These are phyloP conservation scores for Waitea zeae DNA, from an alignment of 1,284 basidiomycete species.

Conservation along the genomic window DNA sequence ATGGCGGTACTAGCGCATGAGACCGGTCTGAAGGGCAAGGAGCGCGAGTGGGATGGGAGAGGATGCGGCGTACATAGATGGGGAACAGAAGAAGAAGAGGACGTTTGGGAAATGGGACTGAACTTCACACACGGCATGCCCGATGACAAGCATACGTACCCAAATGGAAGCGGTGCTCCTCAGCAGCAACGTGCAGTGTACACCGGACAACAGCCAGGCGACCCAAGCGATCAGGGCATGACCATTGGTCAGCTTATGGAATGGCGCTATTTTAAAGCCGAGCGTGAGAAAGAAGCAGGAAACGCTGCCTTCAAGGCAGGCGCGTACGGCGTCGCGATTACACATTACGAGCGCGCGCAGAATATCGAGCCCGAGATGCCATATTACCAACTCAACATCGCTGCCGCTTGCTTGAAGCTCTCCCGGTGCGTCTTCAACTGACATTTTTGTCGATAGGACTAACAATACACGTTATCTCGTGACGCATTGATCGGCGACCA, in stretches of 20 bases:
- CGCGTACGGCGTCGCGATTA: slow-evolving; percentile 32
- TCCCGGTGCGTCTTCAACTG: slow-evolving; percentile 31
- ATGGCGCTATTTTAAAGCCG: slow-evolving; percentile 46
- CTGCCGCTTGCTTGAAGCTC: slow-evolving; percentile 49
- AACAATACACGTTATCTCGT: slow-evolving; percentile 9
- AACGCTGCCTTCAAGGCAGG: slow-evolving; percentile 45
- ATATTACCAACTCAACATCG: slow-evolving; percentile 54
- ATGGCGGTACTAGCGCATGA: too few species aligned
- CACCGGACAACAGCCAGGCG: slow-evolving; percentile 37
- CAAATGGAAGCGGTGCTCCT: too few species aligned
- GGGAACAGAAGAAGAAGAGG: too few species aligned
- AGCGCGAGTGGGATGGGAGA: too few species aligned
- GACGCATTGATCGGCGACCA: too few species aligned
- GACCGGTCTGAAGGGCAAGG: too few species aligned
- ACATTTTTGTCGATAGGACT: slow-evolving; percentile 4
- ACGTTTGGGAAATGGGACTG: too few species aligned
- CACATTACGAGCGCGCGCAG: slow-evolving; percentile 37
- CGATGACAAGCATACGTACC: too few species aligned
- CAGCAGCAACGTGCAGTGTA: slow-evolving; percentile 33
- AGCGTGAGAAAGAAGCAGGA: slow-evolving; percentile 52
- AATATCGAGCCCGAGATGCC: slow-evolving; percentile 50
- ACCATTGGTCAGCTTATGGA: slow-evolving; percentile 54
- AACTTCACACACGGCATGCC: too few species aligned
- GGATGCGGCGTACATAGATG: too few species aligned
- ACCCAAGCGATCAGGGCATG: slow-evolving; percentile 27